These are phyloP conservation scores for Dovyalis caffra DNA, from an alignment of 345 rosid species.

Conservation along the genomic window DNA sequence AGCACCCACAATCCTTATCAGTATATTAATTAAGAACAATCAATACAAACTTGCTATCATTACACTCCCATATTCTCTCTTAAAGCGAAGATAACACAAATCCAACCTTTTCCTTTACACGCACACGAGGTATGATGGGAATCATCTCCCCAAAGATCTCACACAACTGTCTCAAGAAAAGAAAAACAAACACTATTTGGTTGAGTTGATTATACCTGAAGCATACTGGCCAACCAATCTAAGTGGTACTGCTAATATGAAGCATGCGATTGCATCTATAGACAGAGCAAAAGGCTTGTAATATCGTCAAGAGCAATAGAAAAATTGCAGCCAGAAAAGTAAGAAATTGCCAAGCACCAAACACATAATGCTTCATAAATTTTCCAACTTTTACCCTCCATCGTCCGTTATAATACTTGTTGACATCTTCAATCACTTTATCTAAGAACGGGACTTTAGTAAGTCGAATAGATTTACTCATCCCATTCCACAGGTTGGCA, in stretches of 20 bases:
- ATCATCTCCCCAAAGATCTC: too few species aligned
- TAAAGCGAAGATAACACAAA: too few species aligned
- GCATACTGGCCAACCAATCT: background rate
- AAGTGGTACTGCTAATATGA: background rate
- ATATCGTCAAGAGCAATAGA: constrained; percentile 42
- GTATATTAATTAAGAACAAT: too few species aligned
- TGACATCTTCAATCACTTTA: constrained; percentile 64
- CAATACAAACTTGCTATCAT: too few species aligned
- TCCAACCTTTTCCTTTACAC: too few species aligned
- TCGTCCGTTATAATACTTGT: constrained; percentile 45
- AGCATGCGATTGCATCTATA: constrained; percentile 17
- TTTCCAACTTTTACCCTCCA: constrained; percentile 50
- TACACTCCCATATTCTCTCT: too few species aligned
- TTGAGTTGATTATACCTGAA: too few species aligned
- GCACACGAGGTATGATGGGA: too few species aligned
- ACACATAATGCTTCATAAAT: constrained; percentile 38
- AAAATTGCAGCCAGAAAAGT: constrained; percentile 41
- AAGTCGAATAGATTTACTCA: constrained; percentile 60
- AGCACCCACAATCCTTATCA: too few species aligned
- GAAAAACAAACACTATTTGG: too few species aligned
- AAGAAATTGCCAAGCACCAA: constrained; percentile 59
- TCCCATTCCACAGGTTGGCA: constrained; percentile 71
- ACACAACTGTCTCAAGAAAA: too few species aligned
- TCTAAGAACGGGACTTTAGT: constrained; percentile 56
- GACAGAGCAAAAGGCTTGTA: constrained; percentile 42